phyloP scores from a whole-genome alignment of 225 moss, liverwort and hornwort species.

The Thuidium tamariscinum region DNA sequence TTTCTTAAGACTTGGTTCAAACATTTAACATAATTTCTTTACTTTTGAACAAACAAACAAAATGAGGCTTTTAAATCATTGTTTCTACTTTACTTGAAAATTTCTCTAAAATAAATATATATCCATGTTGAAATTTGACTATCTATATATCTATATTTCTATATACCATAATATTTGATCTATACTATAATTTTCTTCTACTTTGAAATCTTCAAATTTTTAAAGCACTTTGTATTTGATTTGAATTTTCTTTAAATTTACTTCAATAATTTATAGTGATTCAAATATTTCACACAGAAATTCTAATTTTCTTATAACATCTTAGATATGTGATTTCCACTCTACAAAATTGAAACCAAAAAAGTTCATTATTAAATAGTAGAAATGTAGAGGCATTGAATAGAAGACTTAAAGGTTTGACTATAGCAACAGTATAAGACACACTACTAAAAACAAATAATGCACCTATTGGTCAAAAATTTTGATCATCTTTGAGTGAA shows the following conservation, averaged over 20 bases:
- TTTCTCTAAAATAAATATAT: background rate
- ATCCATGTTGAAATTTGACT: background rate
- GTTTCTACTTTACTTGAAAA: background rate
- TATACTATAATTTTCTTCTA: background rate
- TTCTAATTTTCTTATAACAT: background rate
- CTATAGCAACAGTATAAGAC: too few species aligned
- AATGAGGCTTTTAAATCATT: too few species aligned
- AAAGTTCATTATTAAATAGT: background rate
- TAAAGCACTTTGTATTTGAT: background rate
- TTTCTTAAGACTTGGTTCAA: too few species aligned
- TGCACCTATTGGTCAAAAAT: too few species aligned
- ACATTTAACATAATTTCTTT: too few species aligned
- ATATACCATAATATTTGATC: background rate
- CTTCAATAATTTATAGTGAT: background rate
- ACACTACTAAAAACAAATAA: too few species aligned
- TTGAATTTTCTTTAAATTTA: background rate
- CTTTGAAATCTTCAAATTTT: background rate
- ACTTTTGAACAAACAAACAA: rapidly evolving
- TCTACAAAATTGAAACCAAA: rapidly evolving
- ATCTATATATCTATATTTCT: background rate
- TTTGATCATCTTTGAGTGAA: too few species aligned
- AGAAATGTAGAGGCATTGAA: background rate
- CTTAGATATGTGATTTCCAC: background rate
- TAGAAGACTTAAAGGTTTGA: rapidly evolving
- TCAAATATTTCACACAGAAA: background rate